These are phyloP conservation scores for Wolfiporia cocos DNA, from an alignment of 1,284 basidiomycete genomes.

Conservation along the genomic window DNA sequence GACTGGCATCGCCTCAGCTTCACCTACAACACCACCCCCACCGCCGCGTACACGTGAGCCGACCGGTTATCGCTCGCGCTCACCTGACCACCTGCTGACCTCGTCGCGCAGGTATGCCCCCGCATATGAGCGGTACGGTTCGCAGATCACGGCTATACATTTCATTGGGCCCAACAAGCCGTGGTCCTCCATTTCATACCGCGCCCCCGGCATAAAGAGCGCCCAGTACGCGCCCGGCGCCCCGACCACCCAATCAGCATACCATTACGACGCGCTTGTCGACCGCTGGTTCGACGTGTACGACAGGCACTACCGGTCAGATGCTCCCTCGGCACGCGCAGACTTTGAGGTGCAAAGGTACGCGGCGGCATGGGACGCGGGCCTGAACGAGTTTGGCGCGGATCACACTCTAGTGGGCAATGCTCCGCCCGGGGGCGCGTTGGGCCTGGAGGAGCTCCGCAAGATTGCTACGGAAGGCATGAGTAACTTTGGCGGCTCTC, in stretches of 20 bases:
- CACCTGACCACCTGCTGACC: slow-evolving; percentile 4
- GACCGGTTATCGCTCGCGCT: slow-evolving; percentile 11
- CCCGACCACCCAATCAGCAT: slow-evolving; percentile 30
- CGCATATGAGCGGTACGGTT: slow-evolving; percentile 90
- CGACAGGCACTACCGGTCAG: slow-evolving; percentile 75
- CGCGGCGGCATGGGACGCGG: slow-evolving; percentile 73
- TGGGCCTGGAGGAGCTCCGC: slow-evolving; percentile 68
- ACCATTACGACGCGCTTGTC: slow-evolving; percentile 75
- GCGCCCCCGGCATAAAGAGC: slow-evolving; percentile 46
- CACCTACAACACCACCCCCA: slow-evolving; percentile 96
- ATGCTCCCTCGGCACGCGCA: slow-evolving; percentile 30
- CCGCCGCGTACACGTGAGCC: slow-evolving; percentile 92
- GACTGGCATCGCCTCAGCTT: slow-evolving; percentile 92
- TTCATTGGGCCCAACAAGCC: slow-evolving; percentile 95
- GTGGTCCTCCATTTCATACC: slow-evolving; percentile 72
- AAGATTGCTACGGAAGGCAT: slow-evolving; percentile 61
- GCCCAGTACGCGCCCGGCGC: slow-evolving; percentile 24
- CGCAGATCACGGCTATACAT: slow-evolving; percentile 85
- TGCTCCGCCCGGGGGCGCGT: slow-evolving; percentile 23
- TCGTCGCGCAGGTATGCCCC: slow-evolving; percentile 73
- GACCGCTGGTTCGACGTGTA: slow-evolving; percentile 91
- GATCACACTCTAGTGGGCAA: slow-evolving; percentile 19
- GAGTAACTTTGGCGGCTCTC: slow-evolving; percentile 12
- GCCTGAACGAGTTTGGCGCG: slow-evolving; percentile 26
- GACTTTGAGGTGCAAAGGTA: slow-evolving; percentile 69